A percentile compares a stretch with the other conserved stretches of the same genome.
These are phyloP conservation scores for Sporothrix humicola DNA, from an alignment of 2,329 filamentous ascomycete genomes.

Conservation along the genomic window DNA sequence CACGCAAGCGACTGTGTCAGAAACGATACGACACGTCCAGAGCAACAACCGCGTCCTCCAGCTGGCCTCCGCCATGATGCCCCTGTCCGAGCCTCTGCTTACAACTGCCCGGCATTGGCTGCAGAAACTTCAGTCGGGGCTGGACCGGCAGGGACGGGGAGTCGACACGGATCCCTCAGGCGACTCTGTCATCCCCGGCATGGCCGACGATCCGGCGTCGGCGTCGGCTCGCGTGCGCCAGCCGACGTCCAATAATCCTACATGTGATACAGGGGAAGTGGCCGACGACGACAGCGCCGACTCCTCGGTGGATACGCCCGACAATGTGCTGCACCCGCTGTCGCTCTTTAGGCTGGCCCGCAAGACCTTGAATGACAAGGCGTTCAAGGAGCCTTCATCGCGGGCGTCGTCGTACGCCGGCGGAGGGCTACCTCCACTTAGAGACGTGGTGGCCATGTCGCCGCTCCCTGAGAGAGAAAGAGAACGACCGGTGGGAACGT, in stretches of 20 bases:
- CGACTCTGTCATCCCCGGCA: neutral
- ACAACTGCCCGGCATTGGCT: constrained; percentile 50
- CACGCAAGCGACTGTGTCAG: constrained; percentile 46
- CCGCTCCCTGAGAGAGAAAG: neutral
- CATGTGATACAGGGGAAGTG: neutral
- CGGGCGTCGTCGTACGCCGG: constrained; percentile 24
- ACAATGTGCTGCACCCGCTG: constrained; percentile 30
- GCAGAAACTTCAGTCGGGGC: constrained; percentile 44
- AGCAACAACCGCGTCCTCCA: constrained; percentile 48
- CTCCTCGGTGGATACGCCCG: constrained; percentile 22
- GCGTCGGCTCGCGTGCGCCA: neutral
- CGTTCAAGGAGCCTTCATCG: constrained; percentile 11
- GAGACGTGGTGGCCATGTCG: neutral
- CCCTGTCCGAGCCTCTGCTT: constrained; percentile 49
- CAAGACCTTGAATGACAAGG: constrained; percentile 30
- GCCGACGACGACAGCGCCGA: neutral
- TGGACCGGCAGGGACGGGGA: neutral
- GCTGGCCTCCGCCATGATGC: constrained; percentile 49
- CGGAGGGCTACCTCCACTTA: constrained; percentile 23
- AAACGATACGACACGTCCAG: constrained; percentile 50
- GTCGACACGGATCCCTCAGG: neutral
- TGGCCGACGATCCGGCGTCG: neutral
- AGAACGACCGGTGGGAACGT: neutral
- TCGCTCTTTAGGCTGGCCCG: constrained; percentile 30
- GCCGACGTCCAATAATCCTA: neutral